Evolutionary conservation across 2,329 filamentous ascomycete species (phyloP), one percentile per base, ranked within the genome.

Genomic region (Cercospora sp.): DNA sequence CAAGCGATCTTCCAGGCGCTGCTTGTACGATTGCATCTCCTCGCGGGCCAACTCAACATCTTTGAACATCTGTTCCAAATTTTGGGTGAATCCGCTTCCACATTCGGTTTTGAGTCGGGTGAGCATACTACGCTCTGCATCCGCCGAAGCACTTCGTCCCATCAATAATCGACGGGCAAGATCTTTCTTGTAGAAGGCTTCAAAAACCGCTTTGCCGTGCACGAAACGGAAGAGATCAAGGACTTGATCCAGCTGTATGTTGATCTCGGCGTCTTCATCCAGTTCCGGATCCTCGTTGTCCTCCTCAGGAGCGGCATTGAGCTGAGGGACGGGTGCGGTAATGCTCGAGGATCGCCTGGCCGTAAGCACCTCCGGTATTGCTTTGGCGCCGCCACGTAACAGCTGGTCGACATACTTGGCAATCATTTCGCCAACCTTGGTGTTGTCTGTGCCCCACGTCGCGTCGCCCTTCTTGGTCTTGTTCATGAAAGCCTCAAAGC

Each of bases 111-210:
- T 94, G 30, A 99, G 85, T 72, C 96, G 92, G 28, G 91, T 86
- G 59, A 99, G 86, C 95, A 99, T 99, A 80, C 91, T 96, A 70
- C 94, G 88, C 81, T 99, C 96, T 0, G 95, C 94, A 79, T 99
- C 95, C 65, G 94, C 91, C 76, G 93, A 97, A 23, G 94, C 94
- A 77, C 93, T 97, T 71, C 94, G 88, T 45, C 90, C 91, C 92
- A 98, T 94, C 65, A 99, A 85, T 51, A 99, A 82, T 58, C 95
- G 87, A 16, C 94, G 87, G 0, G 96, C 94, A 61, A 99, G 86
- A 76, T 98, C 95, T 76, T 95, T 96, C 83, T 99, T 99, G 86
- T 99, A 99, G 78, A 99, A 99, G 1, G 95, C 94, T 78, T 99
- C 95, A 71, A 99, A 99, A 0, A 97, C 92, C 65, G 96, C 94